Evolutionary conservation across 2,329 filamentous ascomycete genomes (phyloP), one percentile per base, ranked within the genome.

Genomic region (Talaromyces sp.): DNA sequence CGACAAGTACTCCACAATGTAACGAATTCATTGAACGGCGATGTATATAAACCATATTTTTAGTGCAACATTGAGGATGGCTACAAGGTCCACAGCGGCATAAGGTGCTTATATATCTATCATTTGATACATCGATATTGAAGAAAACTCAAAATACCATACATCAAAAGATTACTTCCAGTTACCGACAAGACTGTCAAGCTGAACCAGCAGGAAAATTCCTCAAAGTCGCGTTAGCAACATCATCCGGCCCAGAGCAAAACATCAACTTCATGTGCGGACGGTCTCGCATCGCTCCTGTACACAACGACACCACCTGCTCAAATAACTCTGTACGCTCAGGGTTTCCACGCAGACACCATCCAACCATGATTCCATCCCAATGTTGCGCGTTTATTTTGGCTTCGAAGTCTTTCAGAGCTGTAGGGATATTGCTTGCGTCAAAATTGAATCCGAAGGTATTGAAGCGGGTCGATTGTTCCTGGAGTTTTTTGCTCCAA

Each of bases 211-310:
- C 21, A 7, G 56, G 43, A 9, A 57, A 57, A 19, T 51, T 57
- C 21, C 56, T 57, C 43, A 57, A 35, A 14, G 29, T 57, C 46
- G 56, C 43, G 12, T 57, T 27, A 7, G 56, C 56, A 32, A 57
- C 29, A 57, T 57, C 29, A 51, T 57, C 29, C 29, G 56, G 56
- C 4, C 56, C 56, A 17, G 56, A n/a, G 17, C 56, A 57, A 57
- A 57, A 57, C 56, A 57, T 57, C 56, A 57, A 35, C 43, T 57
- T 57, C 27, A 35, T 50, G 43, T 35, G 43, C 19, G 29, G 43
- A 35, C 14, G n/a, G 14, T 35, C 19, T 32, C 8, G 55, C n/a
- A 41, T 57, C 14, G 43, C 43, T 19, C 21, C 48, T 9, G 26
- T 57, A 12, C 43, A 51, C 3, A 57, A 12, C 14, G 56, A n/a